These are phyloP conservation scores for Colletotrichum gigasporum DNA, from an alignment of 2,329 filamentous ascomycete genomes.

Conservation along the genomic window DNA sequence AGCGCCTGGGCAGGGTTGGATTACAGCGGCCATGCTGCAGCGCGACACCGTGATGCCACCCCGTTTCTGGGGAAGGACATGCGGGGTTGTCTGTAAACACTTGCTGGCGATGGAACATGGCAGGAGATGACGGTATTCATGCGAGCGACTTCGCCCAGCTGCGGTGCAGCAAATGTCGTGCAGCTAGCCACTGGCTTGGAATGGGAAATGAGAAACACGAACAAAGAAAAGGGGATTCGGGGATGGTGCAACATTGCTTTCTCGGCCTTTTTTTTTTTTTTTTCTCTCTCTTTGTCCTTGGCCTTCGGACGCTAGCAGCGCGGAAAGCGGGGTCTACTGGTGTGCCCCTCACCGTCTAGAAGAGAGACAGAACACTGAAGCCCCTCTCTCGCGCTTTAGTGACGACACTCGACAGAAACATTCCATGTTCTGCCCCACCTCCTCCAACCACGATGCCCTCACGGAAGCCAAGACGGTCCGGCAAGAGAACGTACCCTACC, in stretches of 20 bases:
- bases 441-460: neutral
- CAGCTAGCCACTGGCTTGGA: neutral
- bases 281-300: neutral
- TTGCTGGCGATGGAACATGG: constrained; percentile 1
- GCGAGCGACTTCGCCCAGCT: constrained; percentile 1
- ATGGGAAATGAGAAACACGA: neutral
- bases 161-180: neutral
- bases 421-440: too few species aligned
- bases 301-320: neutral
- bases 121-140: constrained; percentile 1
- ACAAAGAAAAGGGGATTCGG: neutral
- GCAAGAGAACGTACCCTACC: neutral
- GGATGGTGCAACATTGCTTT: neutral
- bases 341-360: neutral
- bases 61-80: constrained; percentile 27
- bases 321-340: neutral
- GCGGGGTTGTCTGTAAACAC: constrained; percentile 12
- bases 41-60: constrained; percentile 12
- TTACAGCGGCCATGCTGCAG: constrained; percentile 7
- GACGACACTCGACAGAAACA: too few species aligned
- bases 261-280: too few species aligned
- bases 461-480: constrained; percentile 14
- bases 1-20: neutral
- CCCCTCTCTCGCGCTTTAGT: too few species aligned
- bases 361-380: too few species aligned